Evolutionary conservation across 192 early-diverging fungal species (phyloP), one percentile per base, ranked within the genome.

Genomic region (Coemansia sp.): DNA sequence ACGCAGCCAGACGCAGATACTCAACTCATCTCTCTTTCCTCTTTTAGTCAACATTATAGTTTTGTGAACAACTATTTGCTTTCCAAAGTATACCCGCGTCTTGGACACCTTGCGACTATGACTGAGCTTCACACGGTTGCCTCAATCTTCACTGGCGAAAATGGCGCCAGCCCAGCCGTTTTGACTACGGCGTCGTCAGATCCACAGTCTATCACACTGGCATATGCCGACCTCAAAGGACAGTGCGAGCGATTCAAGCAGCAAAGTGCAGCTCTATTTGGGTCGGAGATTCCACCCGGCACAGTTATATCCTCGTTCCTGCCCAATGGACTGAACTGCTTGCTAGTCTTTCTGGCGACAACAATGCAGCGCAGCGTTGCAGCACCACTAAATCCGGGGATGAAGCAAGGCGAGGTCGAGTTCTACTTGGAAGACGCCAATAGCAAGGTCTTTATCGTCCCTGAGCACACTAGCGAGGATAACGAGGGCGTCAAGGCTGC

Each of bases 361-460:
- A 84, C 86, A 0, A 73, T 86, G 8, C 69, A 86, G 73, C 87
- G 89, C 57, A 79, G 87, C 67, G 78, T 87, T 3, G 87, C 91
- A 4, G 88, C 92, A 40, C 93, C 93, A 36, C 78, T 94, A 21
- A 92, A 93, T 67, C 83, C 89, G 10, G 78, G 81, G 6, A 87
- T 90, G 73, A 87, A 85, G 21, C 79, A 87, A 51, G 80, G 87
- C 31, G 93, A 94, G 76, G 82, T 92, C 44, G 86, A 86, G 44
- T 92, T 91, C 73, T 92, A 93, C 57, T 66, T 94, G 16, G 82
- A 93, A 24, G 91, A 92, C 71, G 86, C 91, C n/a, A 66, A 84
- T 57, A 72, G 77, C 45, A 84, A 81, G 19, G 77, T 87, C 24
- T 72, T 94, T 21, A 85, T 94, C 50, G 85, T 92, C 11, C 88